A percentile compares a stretch with the other conserved stretches of the same genome.
Conservation (phyloP, 495 filamentous ascomycete species). For the Tuber indicum region DNA sequence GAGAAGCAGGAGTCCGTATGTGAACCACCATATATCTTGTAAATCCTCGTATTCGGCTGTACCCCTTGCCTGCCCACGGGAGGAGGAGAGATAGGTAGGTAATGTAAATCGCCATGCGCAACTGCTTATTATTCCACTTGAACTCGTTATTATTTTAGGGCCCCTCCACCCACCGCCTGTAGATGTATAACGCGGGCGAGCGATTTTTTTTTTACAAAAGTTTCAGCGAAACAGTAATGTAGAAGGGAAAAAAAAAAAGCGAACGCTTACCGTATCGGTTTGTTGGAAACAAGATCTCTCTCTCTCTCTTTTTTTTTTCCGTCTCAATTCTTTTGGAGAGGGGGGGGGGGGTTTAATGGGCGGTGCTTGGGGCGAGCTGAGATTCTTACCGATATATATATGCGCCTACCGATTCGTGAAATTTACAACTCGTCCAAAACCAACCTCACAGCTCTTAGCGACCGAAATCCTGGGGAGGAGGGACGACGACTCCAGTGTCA, state of each 20-base stretch:
- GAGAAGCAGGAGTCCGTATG: no score
- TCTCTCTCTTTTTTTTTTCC: not conserved
- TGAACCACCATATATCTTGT: not conserved
- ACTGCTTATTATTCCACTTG: not conserved
- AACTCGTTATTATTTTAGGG: not conserved
- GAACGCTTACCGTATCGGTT: not conserved
- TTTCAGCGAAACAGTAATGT: not conserved
- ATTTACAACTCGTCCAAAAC: not conserved
- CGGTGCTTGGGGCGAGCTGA: not conserved
- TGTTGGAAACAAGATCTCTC: not conserved
- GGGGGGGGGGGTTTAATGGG: not conserved
- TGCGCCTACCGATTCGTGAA: not conserved
- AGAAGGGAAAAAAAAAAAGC: not conserved
- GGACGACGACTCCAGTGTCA: not conserved
- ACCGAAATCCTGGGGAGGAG: not conserved
- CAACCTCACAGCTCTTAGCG: not conserved
- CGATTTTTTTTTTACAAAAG: slow-evolving; percentile 1
- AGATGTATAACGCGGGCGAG: not conserved
- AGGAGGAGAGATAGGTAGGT: no score
- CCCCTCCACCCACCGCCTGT: not conserved
- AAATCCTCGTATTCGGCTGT: not conserved
- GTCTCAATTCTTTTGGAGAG: not conserved
- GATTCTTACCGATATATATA: not conserved
- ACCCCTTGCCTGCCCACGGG: not conserved
- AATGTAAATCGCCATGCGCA: not conserved